phyloP scores from a whole-genome alignment of 345 rosid species.

The Linum usitatissimum region DNA sequence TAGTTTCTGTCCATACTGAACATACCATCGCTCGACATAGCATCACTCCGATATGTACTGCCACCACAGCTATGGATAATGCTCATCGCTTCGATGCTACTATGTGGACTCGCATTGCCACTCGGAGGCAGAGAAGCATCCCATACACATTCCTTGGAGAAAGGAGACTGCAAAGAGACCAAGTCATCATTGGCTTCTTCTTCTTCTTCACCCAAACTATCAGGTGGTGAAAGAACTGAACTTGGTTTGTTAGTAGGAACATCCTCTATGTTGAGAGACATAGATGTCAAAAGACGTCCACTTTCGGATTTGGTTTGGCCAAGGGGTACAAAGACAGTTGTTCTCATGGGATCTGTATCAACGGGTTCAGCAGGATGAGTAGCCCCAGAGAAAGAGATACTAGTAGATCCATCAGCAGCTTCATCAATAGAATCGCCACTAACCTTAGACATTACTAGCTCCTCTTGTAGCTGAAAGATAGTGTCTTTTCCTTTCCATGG shows the following conservation, averaged over 20 bases:
- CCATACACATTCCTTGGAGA: conserved; percentile 90
- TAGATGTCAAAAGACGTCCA: conserved; percentile 50
- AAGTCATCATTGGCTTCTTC: conserved; percentile 51
- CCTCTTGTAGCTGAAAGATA: conserved; percentile 30
- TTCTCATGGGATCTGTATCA: conserved; percentile 69
- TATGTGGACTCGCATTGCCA: conserved; percentile 78
- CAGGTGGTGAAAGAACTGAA: conserved; percentile 46
- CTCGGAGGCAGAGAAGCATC: conserved; percentile 94
- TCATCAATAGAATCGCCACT: conserved; percentile 54
- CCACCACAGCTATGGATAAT: conserved; percentile 50
- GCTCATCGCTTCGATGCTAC: conserved; percentile 85
- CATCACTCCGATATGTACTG: conserved; percentile 40
- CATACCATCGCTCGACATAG: conserved; percentile 64
- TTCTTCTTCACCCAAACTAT: conserved; percentile 29
- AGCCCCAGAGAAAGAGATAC: conserved; percentile 66
- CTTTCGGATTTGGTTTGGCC: conserved; percentile 52
- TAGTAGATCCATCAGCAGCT: conserved; percentile 28
- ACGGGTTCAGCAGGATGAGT: conserved; percentile 93
- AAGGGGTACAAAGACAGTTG: conserved; percentile 56
- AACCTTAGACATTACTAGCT: conserved; percentile 33
- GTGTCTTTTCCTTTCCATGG: conserved; percentile 53
- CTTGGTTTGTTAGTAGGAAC: conserved; percentile 53
- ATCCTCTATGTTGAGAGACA: conserved; percentile 63
- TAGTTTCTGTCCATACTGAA: conserved; percentile 54
- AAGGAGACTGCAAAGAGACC: conserved; percentile 39